Base-by-base conservation (phyloP, 2,329 filamentous ascomycete genomes). In the Hymenoscyphus scutula region DNA sequence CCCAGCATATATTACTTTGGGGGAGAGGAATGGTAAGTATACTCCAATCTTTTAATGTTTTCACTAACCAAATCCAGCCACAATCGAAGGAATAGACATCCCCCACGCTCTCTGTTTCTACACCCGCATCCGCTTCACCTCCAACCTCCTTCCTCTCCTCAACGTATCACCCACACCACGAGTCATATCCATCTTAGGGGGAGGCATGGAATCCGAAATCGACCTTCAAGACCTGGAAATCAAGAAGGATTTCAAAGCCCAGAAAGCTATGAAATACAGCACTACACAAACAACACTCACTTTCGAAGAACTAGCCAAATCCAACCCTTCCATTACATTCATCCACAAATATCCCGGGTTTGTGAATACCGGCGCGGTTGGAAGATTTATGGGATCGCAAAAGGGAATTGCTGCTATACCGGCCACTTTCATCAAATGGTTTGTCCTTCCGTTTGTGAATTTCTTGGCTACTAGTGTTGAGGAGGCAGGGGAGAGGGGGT, bases 101-200 rank as follows among this genome's bases (percentile, higher is more conserved):
- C 77, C 80, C 34, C 77, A 80, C 27, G 77, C 80, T 7, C 76
- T 88, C 17, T 76, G 77, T 11, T 83, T 83, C 73, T 88, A 88
- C 74, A 77, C 81, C 1, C 84, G 85, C 13, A 77, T 83, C 60
- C 82, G 83, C 53, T 83, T 88, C 69, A 76, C 81, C 17, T 66
- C 79, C 62, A 83, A 85, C 58, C 78, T 89, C 0, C 79, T 88
- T 10, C 85, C 85, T 0, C 77, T 82, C 0, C 77, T 89, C 0
- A 79, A 80, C 0, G 64, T 74, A 0, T 67, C 73, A 1, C 74
- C 84, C 3, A 62, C 62, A 2, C 78, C 81, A 0, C 81, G 84
- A 8, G 83, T 87, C 8, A 78, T 87, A 32, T 80, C 76, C 19
- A 81, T 87, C 17, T 74, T 83, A 0, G 81, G 78, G 0, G 84